Percentiles rank a stretch among this genome's conserved stretches.
These are phyloP conservation scores for Curvularia spicifera DNA, from an alignment of 2,329 filamentous ascomycete species.

Conservation along the genomic window DNA sequence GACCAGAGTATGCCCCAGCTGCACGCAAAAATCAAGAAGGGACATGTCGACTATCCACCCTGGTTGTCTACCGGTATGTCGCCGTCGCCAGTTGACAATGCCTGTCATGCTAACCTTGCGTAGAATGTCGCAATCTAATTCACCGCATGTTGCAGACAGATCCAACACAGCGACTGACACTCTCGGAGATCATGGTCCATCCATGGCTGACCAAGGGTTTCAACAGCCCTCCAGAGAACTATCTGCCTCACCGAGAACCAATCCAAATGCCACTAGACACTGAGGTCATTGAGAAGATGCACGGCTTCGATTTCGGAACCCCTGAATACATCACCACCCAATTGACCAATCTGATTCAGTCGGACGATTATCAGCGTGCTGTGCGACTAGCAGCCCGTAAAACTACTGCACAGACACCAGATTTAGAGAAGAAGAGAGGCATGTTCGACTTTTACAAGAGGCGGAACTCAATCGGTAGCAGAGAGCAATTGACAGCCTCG, in stretches of 20 bases:
- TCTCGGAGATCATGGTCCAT: conserved; percentile 92
- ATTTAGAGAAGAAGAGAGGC: conserved; percentile 79
- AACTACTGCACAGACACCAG: conserved; percentile 62
- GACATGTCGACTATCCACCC: conserved; percentile 90
- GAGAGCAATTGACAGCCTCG: conserved; percentile 82
- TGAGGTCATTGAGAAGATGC: conserved; percentile 90
- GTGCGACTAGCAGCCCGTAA: conserved; percentile 74
- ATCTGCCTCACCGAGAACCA: conserved; percentile 81
- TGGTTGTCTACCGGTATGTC: conserved; percentile 86
- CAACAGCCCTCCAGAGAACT: conserved; percentile 84
- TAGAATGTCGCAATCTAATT: conserved; percentile 92
- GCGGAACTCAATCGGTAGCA: conserved; percentile 84
- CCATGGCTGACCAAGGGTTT: conserved; percentile 97
- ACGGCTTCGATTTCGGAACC: conserved; percentile 94
- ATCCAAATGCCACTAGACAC: conserved; percentile 83
- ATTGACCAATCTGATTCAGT: conserved; percentile 84
- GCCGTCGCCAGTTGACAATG: not conserved
- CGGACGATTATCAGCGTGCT: conserved; percentile 89
- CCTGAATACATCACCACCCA: conserved; percentile 82
- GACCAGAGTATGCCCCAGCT: conserved; percentile 99
- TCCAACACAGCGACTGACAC: conserved; percentile 80
- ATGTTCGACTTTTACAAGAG: conserved; percentile 98
- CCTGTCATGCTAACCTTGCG: conserved; percentile 9
- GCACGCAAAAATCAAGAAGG: conserved; percentile 98
- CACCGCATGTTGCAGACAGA: conserved; percentile 96